Conservation (phyloP, 1,284 basidiomycete species). For the Cutaneotrichosporon sp. region DNA sequence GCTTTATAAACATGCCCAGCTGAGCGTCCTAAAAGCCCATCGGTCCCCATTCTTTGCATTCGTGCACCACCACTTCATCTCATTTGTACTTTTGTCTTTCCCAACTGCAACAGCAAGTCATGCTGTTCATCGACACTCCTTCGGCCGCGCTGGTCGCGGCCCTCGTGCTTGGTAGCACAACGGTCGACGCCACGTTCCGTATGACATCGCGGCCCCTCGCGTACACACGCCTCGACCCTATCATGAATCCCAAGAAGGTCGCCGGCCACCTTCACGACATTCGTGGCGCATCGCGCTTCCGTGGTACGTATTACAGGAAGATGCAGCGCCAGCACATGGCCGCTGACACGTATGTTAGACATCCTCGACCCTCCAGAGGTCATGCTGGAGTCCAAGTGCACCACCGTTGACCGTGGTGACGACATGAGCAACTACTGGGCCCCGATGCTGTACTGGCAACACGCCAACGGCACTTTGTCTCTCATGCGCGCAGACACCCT, state of each 20-base stretch:
- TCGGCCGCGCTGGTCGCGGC: no score
- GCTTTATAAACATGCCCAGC: no score
- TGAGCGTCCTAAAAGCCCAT: no score
- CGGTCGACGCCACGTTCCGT: neutral
- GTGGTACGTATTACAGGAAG: neutral
- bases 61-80: no score
- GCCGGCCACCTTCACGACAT: conserved; percentile 46
- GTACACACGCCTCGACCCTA: conserved; percentile 46
- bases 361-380: no score
- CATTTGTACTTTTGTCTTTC: no score
- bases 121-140: no score
- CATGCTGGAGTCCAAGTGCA: conserved; percentile 18
- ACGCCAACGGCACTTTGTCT: conserved; percentile 13
- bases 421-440: conserved; percentile 45
- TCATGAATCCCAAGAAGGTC: conserved; percentile 40
- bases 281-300: conserved; percentile 32
- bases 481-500: neutral
- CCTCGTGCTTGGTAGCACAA: neutral
- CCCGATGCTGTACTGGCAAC: conserved; percentile 13
- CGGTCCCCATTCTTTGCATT: no score
- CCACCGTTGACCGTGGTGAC: conserved; percentile 27
- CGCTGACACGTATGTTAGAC: neutral
- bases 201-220: conserved; percentile 14
- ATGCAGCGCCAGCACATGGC: neutral
- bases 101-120: no score